Percentiles rank a stretch among this genome's conserved stretches.
Conservation (phyloP, 768 basidiomycete genomes). For the Hypholoma fasciculare region DNA sequence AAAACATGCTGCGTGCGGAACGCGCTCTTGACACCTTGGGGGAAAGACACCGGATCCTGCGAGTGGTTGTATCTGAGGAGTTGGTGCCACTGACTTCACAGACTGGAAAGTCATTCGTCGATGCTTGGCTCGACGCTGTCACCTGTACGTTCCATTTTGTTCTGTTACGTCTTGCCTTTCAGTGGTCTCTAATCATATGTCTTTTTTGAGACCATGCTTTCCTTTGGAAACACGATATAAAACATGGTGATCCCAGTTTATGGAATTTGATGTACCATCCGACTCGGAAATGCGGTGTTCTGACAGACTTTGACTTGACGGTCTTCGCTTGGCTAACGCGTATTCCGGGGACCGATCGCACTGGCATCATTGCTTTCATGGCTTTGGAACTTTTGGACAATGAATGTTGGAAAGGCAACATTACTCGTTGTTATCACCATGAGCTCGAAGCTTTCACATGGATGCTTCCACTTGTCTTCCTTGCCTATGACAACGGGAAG, state of each 20-base stretch:
- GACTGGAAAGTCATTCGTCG: neutral
- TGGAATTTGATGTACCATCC: slow-evolving; percentile 4
- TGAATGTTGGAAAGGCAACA: too few species aligned
- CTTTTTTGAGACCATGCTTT: neutral
- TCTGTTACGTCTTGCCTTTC: too few species aligned
- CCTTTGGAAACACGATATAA: neutral
- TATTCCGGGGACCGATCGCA: neutral
- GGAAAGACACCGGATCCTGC: neutral
- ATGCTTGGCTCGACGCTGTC: slow-evolving; percentile 3
- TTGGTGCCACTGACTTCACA: neutral
- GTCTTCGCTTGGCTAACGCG: neutral
- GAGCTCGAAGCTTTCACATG: slow-evolving; percentile 7
- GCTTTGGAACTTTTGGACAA: neutral
- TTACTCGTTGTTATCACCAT: slow-evolving; percentile 3
- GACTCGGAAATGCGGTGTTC: neutral
- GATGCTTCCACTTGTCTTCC: slow-evolving; percentile 1
- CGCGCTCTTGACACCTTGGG: neutral
- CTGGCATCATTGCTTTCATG: slow-evolving; percentile 6
- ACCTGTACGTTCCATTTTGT: neutral
- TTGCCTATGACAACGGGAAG: neutral
- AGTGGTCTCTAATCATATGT: neutral
- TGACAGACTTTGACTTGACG: slow-evolving; percentile 1
- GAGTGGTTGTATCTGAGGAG: neutral
- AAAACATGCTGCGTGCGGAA: neutral
- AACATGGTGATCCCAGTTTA: slow-evolving; percentile 2